Conservation (phyloP, 106 monocot species). For the Dendrobium huoshanense region DNA sequence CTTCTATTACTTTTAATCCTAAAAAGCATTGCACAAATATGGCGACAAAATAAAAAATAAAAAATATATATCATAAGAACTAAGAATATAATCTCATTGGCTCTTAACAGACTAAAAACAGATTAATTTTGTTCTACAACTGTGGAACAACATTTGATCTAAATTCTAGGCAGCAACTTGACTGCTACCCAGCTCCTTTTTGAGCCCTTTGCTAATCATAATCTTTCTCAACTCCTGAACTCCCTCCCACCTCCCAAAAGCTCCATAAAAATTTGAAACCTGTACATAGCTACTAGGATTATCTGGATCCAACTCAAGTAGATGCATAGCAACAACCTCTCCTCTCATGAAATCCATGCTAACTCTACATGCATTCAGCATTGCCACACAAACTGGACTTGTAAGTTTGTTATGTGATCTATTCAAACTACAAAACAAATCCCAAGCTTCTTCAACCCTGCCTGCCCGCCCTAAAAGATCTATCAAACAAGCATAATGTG, state of each 20-base stretch:
- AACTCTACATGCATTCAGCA: conserved; percentile 38
- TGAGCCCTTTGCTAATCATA: conserved; percentile 26
- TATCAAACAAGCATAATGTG: conserved; percentile 53
- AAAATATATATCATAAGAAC: not conserved
- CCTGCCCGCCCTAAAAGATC: conserved; percentile 39
- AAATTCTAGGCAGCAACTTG: conserved; percentile 8
- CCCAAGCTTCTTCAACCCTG: conserved; percentile 46
- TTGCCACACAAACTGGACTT: conserved; percentile 29
- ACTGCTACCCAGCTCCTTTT: conserved; percentile 30
- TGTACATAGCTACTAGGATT: conserved; percentile 35
- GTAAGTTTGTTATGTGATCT: not conserved
- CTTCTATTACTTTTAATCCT: not conserved
- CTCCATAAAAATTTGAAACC: conserved; percentile 47
- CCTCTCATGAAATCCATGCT: conserved; percentile 33
- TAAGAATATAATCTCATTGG: not conserved
- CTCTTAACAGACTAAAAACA: not conserved
- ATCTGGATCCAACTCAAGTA: conserved; percentile 22
- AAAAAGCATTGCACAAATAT: not conserved
- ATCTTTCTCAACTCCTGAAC: conserved; percentile 29
- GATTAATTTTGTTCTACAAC: not conserved
- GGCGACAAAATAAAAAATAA: not conserved
- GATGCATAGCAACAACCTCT: conserved; percentile 13
- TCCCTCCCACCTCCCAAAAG: conserved; percentile 27
- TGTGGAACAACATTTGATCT: not conserved
- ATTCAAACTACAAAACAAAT: conserved; percentile 18